Evolutionary conservation across 768 basidiomycete genomes (phyloP), one percentile per base, ranked within the genome.

Genomic region (Neoboletus brunneissimus): DNA sequence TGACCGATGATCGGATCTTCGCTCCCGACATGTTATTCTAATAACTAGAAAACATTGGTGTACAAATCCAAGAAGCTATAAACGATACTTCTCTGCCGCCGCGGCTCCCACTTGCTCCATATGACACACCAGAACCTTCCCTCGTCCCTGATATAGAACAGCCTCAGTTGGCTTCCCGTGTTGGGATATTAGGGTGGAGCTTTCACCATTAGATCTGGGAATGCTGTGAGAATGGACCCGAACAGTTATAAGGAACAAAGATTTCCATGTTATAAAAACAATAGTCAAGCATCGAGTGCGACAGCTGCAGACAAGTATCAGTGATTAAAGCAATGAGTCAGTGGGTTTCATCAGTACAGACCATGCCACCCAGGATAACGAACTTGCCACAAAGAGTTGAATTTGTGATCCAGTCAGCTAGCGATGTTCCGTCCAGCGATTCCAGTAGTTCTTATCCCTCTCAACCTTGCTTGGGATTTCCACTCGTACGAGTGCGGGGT

Each of bases 391-490:
- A 10, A 16, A 3, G 25, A 3, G 5, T 20, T 46, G 11, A 10
- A 46, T 13, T 12, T 31, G 4, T 20, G 22, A 6, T 22, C 46
- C 20, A 15, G 13, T 11, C 11, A 27, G 37, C 34, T 5, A 31
- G 23, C 15, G 7, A 58, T 56, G 56, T 32, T 37, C 16, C 47
- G 23, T 12, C 20, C 42, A 15, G 47, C 34, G 27, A 20, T 45
- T 18, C 44, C 42, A 5, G 9, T 48, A 12, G 40, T 29, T 29
- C 41, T 56, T 8, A 1, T 56, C 20, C n/a, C n/a, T 56, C 18
- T 35, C 41, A 23, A 35, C n/a, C 32, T 44, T 57, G 22, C 54
- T 48, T 25, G 54, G 32, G 22, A 13, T 58, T 20, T 43, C 55
- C 22, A 38, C 41, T 15, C 34, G 18, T 27, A 51, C 49, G 25